phyloP scores from a whole-genome alignment of 2,329 filamentous ascomycete genomes.

The Ilyonectria robusta region DNA sequence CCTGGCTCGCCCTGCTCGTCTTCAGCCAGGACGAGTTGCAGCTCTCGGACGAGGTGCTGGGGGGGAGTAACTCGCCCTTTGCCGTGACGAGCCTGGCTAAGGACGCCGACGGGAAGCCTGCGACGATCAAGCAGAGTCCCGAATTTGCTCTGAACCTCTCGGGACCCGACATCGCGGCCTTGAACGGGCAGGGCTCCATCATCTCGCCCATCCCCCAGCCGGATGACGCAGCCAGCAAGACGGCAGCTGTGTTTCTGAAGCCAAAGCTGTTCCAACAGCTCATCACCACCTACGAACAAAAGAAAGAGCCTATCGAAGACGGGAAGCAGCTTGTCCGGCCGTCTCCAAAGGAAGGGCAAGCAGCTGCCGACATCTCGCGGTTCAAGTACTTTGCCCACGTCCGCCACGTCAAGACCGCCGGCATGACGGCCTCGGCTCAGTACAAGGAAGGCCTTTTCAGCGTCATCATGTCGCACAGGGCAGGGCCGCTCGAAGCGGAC shows the following conservation, averaged over 20 bases:
- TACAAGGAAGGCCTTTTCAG: neutral
- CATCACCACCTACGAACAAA: conserved; percentile 1
- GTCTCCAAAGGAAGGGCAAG: neutral
- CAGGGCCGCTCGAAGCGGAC: neutral
- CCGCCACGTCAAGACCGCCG: neutral
- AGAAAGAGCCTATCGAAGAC: neutral
- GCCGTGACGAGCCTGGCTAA: neutral
- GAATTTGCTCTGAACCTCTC: neutral
- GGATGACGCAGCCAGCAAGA: neutral
- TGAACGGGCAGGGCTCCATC: conserved; percentile 1
- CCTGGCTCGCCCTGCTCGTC: neutral
- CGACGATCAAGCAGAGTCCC: neutral
- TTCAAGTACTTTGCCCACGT: conserved; percentile 3
- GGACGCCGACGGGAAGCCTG: neutral
- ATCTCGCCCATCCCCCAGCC: neutral
- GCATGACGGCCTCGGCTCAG: neutral
- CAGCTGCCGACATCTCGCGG: neutral
- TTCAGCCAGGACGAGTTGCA: neutral
- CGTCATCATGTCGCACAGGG: neutral
- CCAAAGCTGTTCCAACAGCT: neutral
- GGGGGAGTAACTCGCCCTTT: neutral
- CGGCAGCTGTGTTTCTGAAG: neutral
- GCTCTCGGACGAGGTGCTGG: neutral
- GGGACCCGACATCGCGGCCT: neutral
- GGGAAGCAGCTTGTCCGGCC: neutral